These are phyloP conservation scores for Chytridium lagenaria DNA, from an alignment of 371 early-diverging fungal genomes.

Conservation along the genomic window DNA sequence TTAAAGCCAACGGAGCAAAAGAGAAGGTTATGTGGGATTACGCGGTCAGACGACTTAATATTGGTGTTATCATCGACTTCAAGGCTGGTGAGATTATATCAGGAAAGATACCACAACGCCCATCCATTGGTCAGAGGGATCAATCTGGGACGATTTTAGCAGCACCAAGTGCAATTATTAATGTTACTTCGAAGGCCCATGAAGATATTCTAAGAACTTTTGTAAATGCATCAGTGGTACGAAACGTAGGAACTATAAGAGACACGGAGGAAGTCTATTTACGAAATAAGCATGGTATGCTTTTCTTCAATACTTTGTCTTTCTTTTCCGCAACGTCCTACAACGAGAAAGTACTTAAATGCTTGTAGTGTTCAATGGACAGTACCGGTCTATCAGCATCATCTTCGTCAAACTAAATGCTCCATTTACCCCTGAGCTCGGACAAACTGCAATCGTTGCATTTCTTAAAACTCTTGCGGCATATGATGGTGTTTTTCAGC, in stretches of 20 bases:
- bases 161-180: not conserved
- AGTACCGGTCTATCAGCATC: conserved; percentile 3
- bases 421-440: not conserved
- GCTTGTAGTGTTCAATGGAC: not conserved
- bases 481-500: conserved; percentile 15
- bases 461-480: not conserved
- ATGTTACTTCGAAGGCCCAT: not conserved
- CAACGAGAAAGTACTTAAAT: not conserved
- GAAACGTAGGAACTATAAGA: not conserved
- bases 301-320: not conserved
- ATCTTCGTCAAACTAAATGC: conserved; percentile 12
- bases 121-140: not conserved
- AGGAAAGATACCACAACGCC: not conserved
- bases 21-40: not conserved
- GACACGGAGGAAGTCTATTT: not conserved
- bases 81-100: not conserved
- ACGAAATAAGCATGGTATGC: not conserved
- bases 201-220: not conserved
- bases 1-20: not conserved
- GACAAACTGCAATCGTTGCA: not conserved
- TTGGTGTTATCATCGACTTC: not conserved
- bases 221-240: not conserved
- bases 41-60: not conserved
- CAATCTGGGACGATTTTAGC: not conserved
- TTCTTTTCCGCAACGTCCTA: too few relatives aligned